Percentiles rank a stretch among this genome's conserved stretches.
Conservation (phyloP, 306 rosid species). For the Sesbania bispinosa region DNA sequence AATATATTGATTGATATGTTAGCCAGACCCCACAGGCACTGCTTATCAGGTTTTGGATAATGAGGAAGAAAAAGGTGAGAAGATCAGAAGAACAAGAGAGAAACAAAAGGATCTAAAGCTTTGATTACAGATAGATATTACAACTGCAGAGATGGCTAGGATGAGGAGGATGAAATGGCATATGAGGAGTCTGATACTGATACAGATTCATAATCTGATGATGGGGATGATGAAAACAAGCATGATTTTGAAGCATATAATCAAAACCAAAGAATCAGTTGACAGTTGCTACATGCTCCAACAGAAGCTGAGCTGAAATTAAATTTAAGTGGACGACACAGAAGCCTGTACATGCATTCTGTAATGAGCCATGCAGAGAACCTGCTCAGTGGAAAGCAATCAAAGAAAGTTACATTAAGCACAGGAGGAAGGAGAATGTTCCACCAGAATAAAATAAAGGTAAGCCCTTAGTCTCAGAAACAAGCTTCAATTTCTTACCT, state of each 20-base stretch:
- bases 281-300: not conserved
- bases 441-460: too few relatives aligned
- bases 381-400: too few relatives aligned
- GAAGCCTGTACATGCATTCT: constrained; percentile 36
- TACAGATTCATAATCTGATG: too few relatives aligned
- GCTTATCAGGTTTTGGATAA: constrained; percentile 37
- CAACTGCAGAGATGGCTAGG: constrained; percentile 43
- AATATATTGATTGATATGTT: constrained; percentile 63
- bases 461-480: constrained; percentile 4
- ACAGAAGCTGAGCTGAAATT: constrained; percentile 44
- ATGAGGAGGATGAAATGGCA: constrained; percentile 44
- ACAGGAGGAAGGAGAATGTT: too few relatives aligned
- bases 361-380: constrained; percentile 61
- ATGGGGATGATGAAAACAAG: constrained; percentile 21
- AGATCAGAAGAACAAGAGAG: not conserved
- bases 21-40: constrained; percentile 54
- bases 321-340: constrained; percentile 11
- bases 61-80: constrained; percentile 36
- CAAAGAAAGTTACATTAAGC: too few relatives aligned
- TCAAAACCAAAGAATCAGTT: too few relatives aligned
- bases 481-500: constrained; percentile 17
- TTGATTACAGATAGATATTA: constrained; percentile 61
- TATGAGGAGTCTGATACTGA: constrained; percentile 47
- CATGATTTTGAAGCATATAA: constrained; percentile 19
- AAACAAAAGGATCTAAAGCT: constrained; percentile 18